Evolutionary conservation across 495 filamentous ascomycete species (phyloP).

Genomic region (Xylaria castorea): DNA sequence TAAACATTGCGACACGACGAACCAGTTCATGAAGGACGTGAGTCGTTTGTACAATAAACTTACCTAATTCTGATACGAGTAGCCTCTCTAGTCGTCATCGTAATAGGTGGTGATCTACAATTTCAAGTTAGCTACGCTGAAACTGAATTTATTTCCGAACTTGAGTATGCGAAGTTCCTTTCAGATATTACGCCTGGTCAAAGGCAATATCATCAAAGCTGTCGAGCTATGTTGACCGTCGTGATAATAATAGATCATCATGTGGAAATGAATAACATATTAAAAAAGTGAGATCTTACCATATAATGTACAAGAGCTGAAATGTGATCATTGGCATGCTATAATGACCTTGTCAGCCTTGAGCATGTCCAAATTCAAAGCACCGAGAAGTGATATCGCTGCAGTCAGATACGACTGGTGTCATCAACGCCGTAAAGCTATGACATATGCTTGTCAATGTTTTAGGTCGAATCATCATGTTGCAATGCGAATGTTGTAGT

Average conservation of each 20-base stretch:
- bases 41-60: not conserved
- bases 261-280: conserved; percentile 29
- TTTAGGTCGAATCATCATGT: conserved; percentile 70
- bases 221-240: conserved; percentile 94
- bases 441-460: conserved; percentile 89
- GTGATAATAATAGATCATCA: conserved; percentile 88
- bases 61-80: not conserved
- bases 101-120: not conserved
- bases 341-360: conserved; percentile 35
- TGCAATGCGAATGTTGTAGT: conserved; percentile 30
- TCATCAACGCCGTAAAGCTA: conserved; percentile 74
- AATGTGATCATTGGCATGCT: not conserved
- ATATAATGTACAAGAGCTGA: not conserved
- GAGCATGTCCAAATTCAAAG: conserved; percentile 16
- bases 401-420: conserved; percentile 54
- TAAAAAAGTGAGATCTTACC: conserved; percentile 28
- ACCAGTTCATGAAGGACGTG: not conserved
- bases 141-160: not conserved
- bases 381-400: conserved; percentile 30
- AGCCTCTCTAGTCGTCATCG: not conserved
- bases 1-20: not conserved
- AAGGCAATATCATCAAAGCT: conserved; percentile 90
- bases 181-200: conserved; percentile 84
- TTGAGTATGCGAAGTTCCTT: conserved; percentile 33
- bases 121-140: conserved; percentile 12